Evolutionary conservation across 2,329 filamentous ascomycete genomes (phyloP).

Genomic region (Grosmannia penicillata): DNA sequence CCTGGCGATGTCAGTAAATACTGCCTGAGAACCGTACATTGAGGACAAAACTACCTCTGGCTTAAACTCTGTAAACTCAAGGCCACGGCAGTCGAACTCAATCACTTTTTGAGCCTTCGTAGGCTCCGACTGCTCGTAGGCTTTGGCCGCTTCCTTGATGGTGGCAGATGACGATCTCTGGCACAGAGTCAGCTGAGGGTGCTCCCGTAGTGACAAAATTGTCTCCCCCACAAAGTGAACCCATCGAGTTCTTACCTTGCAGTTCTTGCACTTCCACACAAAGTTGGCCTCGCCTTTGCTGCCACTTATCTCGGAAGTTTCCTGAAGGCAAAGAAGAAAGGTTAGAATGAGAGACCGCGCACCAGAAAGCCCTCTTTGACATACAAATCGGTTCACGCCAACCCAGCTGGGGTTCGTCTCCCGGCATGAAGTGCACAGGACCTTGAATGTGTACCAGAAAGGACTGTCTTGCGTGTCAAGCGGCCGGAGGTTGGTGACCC

Average conservation of each 20-base stretch:
- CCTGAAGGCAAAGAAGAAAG: slow-evolving; percentile 31
- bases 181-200: no score
- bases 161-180: slow-evolving; percentile 76
- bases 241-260: slow-evolving; percentile 78
- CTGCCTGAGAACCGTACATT: no score
- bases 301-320: slow-evolving; percentile 78
- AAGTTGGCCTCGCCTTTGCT: slow-evolving; percentile 96
- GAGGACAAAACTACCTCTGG: slow-evolving; percentile 47
- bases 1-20: slow-evolving; percentile 30
- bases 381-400: slow-evolving; percentile 74
- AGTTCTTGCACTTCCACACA: slow-evolving; percentile 98
- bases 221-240: no score
- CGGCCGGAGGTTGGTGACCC: slow-evolving; percentile 80
- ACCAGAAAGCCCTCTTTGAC: slow-evolving; percentile 17
- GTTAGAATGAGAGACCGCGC: neutral
- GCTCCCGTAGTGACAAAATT: no score
- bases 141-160: slow-evolving; percentile 57
- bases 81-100: slow-evolving; percentile 82
- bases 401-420: slow-evolving; percentile 82
- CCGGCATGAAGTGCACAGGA: slow-evolving; percentile 94
- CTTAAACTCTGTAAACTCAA: slow-evolving; percentile 85
- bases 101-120: slow-evolving; percentile 67
- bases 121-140: slow-evolving; percentile 59
- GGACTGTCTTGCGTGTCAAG: slow-evolving; percentile 66
- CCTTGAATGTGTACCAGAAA: slow-evolving; percentile 96